Conservation (phyloP, 805 yeast species). For the Kuraishia cidri region DNA sequence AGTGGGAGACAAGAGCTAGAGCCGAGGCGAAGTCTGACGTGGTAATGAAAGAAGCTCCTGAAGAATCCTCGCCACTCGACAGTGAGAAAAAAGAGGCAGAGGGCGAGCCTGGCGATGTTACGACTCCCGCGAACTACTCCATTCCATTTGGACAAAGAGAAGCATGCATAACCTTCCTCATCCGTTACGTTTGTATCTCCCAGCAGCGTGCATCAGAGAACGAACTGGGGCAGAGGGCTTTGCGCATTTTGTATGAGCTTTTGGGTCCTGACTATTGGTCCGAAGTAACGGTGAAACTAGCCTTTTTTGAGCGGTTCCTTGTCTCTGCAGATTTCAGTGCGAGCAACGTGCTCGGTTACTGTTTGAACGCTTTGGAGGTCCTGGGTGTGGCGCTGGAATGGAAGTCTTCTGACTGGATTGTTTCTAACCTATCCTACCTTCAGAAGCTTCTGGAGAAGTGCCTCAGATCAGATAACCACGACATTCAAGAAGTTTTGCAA, state of each 20-base stretch:
- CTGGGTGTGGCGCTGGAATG: conserved; percentile 75
- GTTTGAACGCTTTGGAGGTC: conserved; percentile 88
- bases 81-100: conserved; percentile 5
- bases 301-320: conserved; percentile 82
- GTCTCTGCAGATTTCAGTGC: conserved; percentile 69
- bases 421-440: conserved; percentile 57
- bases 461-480: conserved; percentile 74
- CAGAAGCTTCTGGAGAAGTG: conserved; percentile 75
- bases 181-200: conserved; percentile 80
- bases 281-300: conserved; percentile 78
- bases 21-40: conserved; percentile 7
- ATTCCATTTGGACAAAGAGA: conserved; percentile 79
- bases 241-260: conserved; percentile 67
- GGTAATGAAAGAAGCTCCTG: conserved; percentile 6
- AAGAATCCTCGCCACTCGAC: conserved; percentile 10
- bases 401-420: conserved; percentile 72
- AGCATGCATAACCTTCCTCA: conserved; percentile 81
- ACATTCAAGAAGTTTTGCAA: conserved; percentile 77
- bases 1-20: conserved; percentile 67
- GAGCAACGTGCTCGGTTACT: conserved; percentile 62
- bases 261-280: conserved; percentile 75
- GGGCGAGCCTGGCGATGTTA: conserved; percentile 7
- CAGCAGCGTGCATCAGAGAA: conserved; percentile 80
- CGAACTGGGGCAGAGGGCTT: conserved; percentile 72
- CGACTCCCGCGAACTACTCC: conserved; percentile 32